phyloP scores from a whole-genome alignment of 163 green algal genomes.

The Scenedesmus sp. region DNA sequence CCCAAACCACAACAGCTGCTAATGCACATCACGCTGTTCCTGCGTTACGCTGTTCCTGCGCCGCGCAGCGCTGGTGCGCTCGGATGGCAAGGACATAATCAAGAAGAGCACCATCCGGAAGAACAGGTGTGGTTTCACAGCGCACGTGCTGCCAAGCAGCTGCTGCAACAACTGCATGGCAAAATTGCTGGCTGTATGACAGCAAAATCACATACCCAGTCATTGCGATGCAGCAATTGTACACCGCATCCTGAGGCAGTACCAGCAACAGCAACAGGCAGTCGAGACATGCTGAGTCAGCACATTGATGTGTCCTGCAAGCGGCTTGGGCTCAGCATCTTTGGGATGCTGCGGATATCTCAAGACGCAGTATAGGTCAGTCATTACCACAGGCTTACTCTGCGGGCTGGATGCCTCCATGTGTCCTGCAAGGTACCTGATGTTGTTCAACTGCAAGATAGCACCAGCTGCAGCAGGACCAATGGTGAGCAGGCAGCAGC shows the following conservation, averaged over 20 bases:
- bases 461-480: conserved; percentile 76
- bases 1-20: no score
- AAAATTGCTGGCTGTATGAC: not conserved
- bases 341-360: no score
- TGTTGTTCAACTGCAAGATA: conserved; percentile 86
- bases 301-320: not conserved
- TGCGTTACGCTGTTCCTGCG: no score
- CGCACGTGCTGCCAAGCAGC: not conserved
- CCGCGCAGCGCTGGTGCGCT: conserved; percentile 76
- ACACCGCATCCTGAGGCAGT: no score
- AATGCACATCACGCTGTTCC: not conserved
- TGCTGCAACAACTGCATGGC: not conserved
- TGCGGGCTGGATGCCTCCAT: not conserved
- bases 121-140: conserved; percentile 65
- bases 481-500: conserved; percentile 68
- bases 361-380: no score
- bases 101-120: conserved; percentile 85
- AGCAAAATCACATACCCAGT: not conserved
- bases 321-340: no score
- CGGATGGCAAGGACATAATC: conserved; percentile 89
- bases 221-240: not conserved
- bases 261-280: no score
- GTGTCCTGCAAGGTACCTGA: conserved; percentile 75
- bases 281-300: not conserved
- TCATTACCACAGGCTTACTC: no score